Percentiles rank a stretch among this genome's conserved stretches.
phyloP scores from a whole-genome alignment of 192 early-diverging fungal species.

The Gonapodya sp. region DNA sequence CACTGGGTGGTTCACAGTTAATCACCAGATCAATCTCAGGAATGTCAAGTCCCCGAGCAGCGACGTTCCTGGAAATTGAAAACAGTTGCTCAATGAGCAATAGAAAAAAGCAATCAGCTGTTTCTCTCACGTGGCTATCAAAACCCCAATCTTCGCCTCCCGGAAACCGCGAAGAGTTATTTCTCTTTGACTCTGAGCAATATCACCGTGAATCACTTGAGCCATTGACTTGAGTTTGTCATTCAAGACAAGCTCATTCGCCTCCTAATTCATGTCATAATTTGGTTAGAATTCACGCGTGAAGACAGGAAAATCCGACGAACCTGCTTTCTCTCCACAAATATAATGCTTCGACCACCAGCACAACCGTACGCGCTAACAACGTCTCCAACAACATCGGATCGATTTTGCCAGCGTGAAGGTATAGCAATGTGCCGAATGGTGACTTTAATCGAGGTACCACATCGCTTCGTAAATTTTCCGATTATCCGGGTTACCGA shows the following conservation, averaged over 20 bases:
- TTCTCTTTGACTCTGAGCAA: slow-evolving; percentile 69
- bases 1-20: slow-evolving; percentile 89
- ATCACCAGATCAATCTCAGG: slow-evolving; percentile 94
- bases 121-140: slow-evolving; percentile 60
- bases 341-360: slow-evolving; percentile 74
- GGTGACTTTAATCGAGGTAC: slow-evolving; percentile 34
- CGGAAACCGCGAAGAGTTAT: slow-evolving; percentile 74
- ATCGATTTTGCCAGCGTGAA: slow-evolving; percentile 78
- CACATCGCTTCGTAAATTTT: background rate
- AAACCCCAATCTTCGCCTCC: slow-evolving; percentile 71
- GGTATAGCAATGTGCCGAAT: slow-evolving; percentile 79
- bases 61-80: slow-evolving; percentile 49
- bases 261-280: slow-evolving; percentile 37
- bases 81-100: background rate
- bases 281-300: background rate
- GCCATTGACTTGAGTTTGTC: slow-evolving; percentile 64
- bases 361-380: slow-evolving; percentile 75
- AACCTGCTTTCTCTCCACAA: slow-evolving; percentile 80
- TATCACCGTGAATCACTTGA: slow-evolving; percentile 80
- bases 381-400: slow-evolving; percentile 88
- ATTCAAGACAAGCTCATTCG: slow-evolving; percentile 67
- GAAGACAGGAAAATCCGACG: background rate
- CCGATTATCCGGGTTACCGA: background rate
- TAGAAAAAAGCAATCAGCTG: background rate
- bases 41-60: slow-evolving; percentile 92